Conservation (phyloP, 2,329 filamentous ascomycete genomes). For the Alternaria incomplexa region DNA sequence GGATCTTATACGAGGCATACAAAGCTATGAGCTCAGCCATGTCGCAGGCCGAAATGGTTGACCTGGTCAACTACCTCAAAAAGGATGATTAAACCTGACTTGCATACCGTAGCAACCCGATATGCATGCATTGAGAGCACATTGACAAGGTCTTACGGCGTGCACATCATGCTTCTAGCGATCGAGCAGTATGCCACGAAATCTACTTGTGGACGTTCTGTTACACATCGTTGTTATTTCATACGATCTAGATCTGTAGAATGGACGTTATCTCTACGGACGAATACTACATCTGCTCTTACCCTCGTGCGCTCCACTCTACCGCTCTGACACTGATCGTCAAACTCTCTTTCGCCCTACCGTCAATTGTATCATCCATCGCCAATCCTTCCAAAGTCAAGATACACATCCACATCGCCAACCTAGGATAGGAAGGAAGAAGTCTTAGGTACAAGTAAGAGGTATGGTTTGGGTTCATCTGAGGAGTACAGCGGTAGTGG, state of each 20-base stretch:
- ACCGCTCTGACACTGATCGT: not conserved
- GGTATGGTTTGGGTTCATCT: not conserved
- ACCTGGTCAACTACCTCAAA: slow-evolving; percentile 47
- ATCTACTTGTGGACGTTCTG: not conserved
- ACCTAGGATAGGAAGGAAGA: not conserved
- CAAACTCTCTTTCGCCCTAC: not conserved
- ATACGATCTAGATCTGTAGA: not conserved
- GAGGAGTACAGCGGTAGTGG: rapidly evolving
- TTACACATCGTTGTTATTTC: not conserved
- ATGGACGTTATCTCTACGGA: not conserved
- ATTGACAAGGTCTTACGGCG: not conserved
- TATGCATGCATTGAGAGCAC: not conserved
- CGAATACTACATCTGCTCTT: not conserved
- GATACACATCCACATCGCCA: not conserved
- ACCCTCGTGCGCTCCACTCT: not conserved
- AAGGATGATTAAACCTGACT: slow-evolving; percentile 27
- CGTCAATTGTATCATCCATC: too few relatives aligned
- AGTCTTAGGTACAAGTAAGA: not conserved
- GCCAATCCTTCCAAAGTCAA: not conserved
- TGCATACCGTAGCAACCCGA: not conserved
- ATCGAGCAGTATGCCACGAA: not conserved
- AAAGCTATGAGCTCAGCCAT: slow-evolving; percentile 51
- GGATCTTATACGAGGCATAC: slow-evolving; percentile 62
- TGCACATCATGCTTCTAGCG: not conserved
- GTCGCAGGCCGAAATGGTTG: slow-evolving; percentile 47